Evolutionary conservation across 495 filamentous ascomycete species (phyloP).

Genomic region (Talaromyces liani): DNA sequence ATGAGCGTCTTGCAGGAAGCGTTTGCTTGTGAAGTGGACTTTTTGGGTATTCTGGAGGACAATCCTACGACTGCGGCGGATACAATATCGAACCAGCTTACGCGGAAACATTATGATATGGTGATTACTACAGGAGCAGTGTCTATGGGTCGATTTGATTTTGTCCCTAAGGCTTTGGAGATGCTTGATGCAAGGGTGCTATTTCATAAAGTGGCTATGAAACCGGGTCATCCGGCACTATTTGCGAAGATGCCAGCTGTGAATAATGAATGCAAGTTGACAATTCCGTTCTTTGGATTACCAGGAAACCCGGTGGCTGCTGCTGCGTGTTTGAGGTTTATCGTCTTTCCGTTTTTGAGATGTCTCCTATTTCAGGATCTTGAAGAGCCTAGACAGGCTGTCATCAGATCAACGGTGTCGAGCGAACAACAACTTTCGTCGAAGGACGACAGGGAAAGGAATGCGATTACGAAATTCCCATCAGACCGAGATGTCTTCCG

Average conservation of each 20-base stretch:
- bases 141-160: conserved; percentile 12
- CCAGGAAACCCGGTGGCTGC: conserved; percentile 14
- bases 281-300: conserved; percentile 11
- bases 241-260: conserved; percentile 9
- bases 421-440: not conserved
- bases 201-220: conserved; percentile 13
- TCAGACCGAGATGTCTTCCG: conserved; percentile 12
- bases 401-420: too few species aligned
- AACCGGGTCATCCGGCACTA: conserved; percentile 12
- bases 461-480: not conserved
- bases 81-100: not conserved
- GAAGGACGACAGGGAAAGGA: not conserved
- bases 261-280: not conserved
- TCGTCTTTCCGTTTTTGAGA: conserved; percentile 7
- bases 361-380: not conserved
- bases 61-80: not conserved
- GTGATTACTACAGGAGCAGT: conserved; percentile 13
- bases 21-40: conserved; percentile 10
- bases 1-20: conserved; percentile 1
- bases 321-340: conserved; percentile 13
- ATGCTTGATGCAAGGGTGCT: conserved; percentile 5
- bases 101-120: conserved; percentile 9
- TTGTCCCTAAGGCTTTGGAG: conserved; percentile 10
- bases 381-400: conserved; percentile 3
- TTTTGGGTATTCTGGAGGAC: conserved; percentile 10